These are phyloP conservation scores for Brassica incana DNA, from an alignment of 345 rosid species.

Conservation along the genomic window DNA sequence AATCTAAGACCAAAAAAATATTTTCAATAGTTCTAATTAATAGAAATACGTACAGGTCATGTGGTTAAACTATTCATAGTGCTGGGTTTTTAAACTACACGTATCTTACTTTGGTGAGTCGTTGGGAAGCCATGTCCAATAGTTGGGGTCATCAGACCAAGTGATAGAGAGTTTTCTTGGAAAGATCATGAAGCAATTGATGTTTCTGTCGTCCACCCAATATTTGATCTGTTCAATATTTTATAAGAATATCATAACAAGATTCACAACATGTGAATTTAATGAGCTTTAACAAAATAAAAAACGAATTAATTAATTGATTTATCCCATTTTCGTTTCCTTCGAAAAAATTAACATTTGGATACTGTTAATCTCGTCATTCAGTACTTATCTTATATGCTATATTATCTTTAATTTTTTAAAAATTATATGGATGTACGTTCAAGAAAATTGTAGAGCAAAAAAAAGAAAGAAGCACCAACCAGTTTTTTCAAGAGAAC, in stretches of 20 bases:
- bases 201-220: conserved; percentile 54
- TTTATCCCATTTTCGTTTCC: neutral
- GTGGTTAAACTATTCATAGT: neutral
- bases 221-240: conserved; percentile 44
- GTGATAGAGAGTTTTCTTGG: conserved; percentile 57
- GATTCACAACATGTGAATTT: neutral
- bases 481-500: conserved; percentile 56
- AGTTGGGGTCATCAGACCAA: conserved; percentile 53
- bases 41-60: neutral
- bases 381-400: neutral
- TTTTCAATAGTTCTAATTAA: neutral
- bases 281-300: neutral
- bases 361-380: neutral
- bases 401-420: neutral
- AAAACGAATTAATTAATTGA: neutral
- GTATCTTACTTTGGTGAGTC: conserved; percentile 46
- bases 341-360: neutral
- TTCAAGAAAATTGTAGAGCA: neutral
- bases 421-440: neutral
- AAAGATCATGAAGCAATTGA: conserved; percentile 65
- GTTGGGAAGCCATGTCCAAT: conserved; percentile 56
- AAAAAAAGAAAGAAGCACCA: neutral
- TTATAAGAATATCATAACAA: neutral
- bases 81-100: neutral
- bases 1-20: neutral